Evolutionary conservation across 2,329 filamentous ascomycete genomes (phyloP), one percentile per base, ranked within the genome.

Genomic region (Alternaria sp.): DNA sequence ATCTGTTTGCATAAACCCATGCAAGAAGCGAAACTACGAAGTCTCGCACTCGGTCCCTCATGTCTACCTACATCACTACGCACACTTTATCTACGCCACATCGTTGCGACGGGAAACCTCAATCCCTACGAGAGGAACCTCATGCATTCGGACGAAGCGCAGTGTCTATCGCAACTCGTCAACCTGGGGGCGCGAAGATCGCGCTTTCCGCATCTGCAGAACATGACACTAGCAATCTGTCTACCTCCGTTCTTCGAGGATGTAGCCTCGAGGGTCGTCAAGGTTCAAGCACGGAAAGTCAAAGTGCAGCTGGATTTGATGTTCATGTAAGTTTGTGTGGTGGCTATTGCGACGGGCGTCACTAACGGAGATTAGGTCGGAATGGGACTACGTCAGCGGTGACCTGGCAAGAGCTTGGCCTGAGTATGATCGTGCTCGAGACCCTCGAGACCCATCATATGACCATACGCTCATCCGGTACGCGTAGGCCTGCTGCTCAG

Each of bases 111-210:
- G 15, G 62, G 47, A 28, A 61, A 54, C 43, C 21, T 64, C 14
- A 56, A 55, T 12, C 58, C 54, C 6, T 30, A 11, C 9, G 58
- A 61, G 26, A 51, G 43, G 44, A 62, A 64, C 8, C 30, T 64
- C 11, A 65, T 65, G 63, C 50, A 65, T 14, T 62, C 63, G 15
- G 59, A 65, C 15, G 63, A 65, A 50, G 55, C 63, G 20, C 63
- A 65, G 41, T 65, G 61, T 54, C 53, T 64, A 23, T 61, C 53
- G 6, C 58, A 64, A 14, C 47, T 64, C 6, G 51, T 64, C 25
- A 64, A 53, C 23, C 23, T 61, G 21, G 53, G 41, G 9, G 47
- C 43, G 23, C 58, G 61, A 43, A 53, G 30, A 54, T 53, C 45
- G 21, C 58, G 58, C n/a, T 61, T 61, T 44, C 53, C 58, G 5